Evolutionary conservation across 495 filamentous ascomycete genomes (phyloP).

Genomic region (Aspergillus carlsbadensis): DNA sequence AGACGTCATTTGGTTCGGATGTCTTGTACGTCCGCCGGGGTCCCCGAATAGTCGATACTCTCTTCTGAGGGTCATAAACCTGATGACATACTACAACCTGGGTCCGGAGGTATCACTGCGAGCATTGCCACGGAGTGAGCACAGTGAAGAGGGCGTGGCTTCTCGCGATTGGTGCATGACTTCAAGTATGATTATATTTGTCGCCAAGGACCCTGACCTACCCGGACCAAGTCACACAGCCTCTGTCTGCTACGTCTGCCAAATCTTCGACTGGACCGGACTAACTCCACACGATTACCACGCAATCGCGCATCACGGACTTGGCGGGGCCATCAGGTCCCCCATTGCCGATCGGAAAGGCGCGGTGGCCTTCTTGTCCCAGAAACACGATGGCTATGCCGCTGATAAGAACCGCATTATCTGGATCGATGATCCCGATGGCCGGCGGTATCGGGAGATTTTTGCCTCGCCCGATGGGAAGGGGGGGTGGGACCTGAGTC

Average conservation of each 20-base stretch:
- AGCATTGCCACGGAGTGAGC: background rate
- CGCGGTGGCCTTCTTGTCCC: background rate
- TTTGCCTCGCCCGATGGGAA: conserved; percentile 1
- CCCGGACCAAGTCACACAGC: background rate
- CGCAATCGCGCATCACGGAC: background rate
- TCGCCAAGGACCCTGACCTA: background rate
- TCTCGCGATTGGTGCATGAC: background rate
- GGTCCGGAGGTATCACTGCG: background rate
- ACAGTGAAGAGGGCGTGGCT: no score
- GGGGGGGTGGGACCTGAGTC: background rate
- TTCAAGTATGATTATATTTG: background rate
- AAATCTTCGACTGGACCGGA: background rate
- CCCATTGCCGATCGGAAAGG: background rate
- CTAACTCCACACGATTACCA: background rate
- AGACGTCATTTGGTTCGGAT: background rate
- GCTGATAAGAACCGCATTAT: background rate
- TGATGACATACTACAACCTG: background rate
- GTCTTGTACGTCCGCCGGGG: background rate
- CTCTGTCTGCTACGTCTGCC: background rate
- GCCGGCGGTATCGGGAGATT: background rate
- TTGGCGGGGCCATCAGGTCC: background rate
- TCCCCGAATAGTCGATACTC: background rate
- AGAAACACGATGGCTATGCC: background rate
- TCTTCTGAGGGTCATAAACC: background rate
- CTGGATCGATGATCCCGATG: background rate